Base-by-base conservation (phyloP, 176 grass and related monocot species). In the Neostapfia colusana region DNA sequence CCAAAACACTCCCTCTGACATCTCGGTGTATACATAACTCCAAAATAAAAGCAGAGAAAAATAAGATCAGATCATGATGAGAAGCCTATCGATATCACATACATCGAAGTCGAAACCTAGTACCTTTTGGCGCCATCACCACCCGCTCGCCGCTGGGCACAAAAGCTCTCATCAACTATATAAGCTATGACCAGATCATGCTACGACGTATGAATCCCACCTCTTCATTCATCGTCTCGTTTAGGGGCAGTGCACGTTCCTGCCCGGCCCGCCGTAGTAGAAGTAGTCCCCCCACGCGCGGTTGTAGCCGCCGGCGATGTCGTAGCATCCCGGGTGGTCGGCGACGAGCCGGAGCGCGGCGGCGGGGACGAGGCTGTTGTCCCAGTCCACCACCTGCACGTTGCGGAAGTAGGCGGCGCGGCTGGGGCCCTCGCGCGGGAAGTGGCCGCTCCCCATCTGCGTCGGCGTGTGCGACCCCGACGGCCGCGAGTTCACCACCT, bases 351-450 rank as follows among this genome's bases (percentile, higher is more conserved):
- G 78, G 43, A 91, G 86, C 12, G 72, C 63, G 34, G 87, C 74
- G 26, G 88, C 74, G 2, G 93, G 89, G 71, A 96, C 67, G 75
- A 96, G 85, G 79, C 79, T 92, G 76, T 96, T 96, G 79, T 96
- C 93, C 75, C 89, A 92, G 63, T 96, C 93, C 2, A 96, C 93
- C 3, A 90, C 55, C 80, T 96, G 89, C 15, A 96, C 45, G 84
- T 96, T 96, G 74, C 93, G 93, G 72, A 96, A 96, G 85, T 96
- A 96, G 35, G 93, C 93, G 58, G 87, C 87, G 85, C 68, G 87
- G 39, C 71, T 75, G 67, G 46, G 38, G 0, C 93, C 93, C 1
- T 96, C 93, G 0, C 84, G 23, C 0, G 93, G 72, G 42, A 96
- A 96, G 50, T 70, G 93, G 0, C 93, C 93, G 38, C 89, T 92